Conservation (phyloP, 1,284 basidiomycete species). For the Puccinia horiana region DNA sequence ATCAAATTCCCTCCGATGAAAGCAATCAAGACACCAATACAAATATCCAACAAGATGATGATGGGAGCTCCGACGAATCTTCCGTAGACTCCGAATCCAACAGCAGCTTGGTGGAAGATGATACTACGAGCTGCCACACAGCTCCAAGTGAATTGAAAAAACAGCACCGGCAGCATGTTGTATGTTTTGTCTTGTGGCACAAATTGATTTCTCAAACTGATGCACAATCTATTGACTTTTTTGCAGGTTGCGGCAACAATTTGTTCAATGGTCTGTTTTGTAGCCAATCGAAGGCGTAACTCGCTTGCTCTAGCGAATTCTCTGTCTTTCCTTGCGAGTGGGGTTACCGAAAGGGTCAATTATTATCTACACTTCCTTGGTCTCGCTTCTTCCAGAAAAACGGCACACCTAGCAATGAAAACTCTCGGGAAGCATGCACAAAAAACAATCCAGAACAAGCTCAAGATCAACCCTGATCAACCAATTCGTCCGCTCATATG, state of each 20-base stretch:
- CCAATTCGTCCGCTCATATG: not conserved
- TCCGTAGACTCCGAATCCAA: too few relatives aligned
- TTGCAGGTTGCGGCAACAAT: not conserved
- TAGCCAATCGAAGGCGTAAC: not conserved
- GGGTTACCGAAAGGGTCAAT: not conserved
- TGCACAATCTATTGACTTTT: too few relatives aligned
- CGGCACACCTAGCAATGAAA: not conserved
- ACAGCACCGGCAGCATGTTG: too few relatives aligned
- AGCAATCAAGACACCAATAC: too few relatives aligned
- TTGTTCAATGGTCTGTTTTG: not conserved
- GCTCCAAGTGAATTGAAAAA: too few relatives aligned
- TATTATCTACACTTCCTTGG: not conserved
- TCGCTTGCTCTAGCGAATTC: not conserved
- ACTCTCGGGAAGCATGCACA: not conserved
- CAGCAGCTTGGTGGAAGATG: too few relatives aligned
- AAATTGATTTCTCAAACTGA: too few relatives aligned
- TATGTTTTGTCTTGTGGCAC: too few relatives aligned
- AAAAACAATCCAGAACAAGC: not conserved
- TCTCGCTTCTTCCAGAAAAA: not conserved
- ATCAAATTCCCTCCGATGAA: too few relatives aligned
- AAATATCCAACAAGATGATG: too few relatives aligned
- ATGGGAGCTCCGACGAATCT: too few relatives aligned
- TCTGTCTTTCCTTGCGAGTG: not conserved
- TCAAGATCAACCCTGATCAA: not conserved
- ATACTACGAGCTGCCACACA: too few relatives aligned